phyloP scores from a whole-genome alignment of 768 basidiomycete species.

The Rhodotorula babjevae region DNA sequence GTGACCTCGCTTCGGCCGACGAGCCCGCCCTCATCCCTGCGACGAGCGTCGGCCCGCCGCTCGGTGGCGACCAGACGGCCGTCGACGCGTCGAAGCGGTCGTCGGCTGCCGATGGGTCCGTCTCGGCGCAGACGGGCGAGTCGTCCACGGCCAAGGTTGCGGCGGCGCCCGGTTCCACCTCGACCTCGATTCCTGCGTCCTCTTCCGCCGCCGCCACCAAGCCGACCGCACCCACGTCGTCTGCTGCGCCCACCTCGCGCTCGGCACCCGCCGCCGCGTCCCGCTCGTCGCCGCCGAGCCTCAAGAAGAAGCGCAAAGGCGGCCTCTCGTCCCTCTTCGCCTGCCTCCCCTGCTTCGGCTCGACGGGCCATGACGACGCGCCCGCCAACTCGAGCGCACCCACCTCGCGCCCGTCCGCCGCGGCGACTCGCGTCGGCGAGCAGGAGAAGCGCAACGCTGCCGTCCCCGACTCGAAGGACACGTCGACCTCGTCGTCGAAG shows the following conservation, averaged over 20 bases:
- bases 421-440: not conserved
- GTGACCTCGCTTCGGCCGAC: not conserved
- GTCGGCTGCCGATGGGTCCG: not conserved
- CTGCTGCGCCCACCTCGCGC: constrained; percentile 14
- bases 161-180: not conserved
- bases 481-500: not conserved
- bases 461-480: not conserved
- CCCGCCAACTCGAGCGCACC: not conserved
- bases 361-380: constrained; percentile 20
- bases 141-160: not conserved
- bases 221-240: not conserved
- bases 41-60: too few species aligned
- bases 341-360: constrained; percentile 29
- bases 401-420: constrained; percentile 2
- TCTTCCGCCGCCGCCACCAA: not conserved
- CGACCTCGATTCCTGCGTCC: not conserved
- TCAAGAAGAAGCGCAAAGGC: constrained; percentile 24
- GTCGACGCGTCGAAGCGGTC: not conserved
- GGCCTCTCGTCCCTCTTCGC: constrained; percentile 19
- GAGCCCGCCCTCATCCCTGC: not conserved
- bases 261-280: not conserved
- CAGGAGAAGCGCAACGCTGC: constrained; percentile 5
- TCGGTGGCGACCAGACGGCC: not conserved
- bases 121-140: not conserved
- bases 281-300: too few species aligned